Conservation (phyloP, 148 eudicot genomes). For the Fagopyrum esculentum region DNA sequence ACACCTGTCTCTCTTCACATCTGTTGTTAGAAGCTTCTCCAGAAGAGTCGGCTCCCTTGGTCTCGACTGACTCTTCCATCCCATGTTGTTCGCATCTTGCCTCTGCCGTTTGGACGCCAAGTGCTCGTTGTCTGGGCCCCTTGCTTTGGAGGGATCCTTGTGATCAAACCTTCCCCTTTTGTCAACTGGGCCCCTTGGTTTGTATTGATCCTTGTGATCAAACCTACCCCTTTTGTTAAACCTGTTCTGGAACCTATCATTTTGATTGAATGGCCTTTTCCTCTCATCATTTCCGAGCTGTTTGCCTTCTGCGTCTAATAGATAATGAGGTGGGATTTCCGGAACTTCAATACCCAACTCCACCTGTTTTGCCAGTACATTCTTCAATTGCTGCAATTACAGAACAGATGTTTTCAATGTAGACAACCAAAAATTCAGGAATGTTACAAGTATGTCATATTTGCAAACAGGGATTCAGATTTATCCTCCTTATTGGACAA, state of each 20-base stretch:
- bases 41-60: slow-evolving; percentile 58
- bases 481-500: background rate
- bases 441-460: background rate
- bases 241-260: slow-evolving; percentile 49
- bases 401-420: background rate
- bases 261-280: slow-evolving; percentile 24
- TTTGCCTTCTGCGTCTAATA: slow-evolving; percentile 48
- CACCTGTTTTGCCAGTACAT: slow-evolving; percentile 76
- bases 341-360: slow-evolving; percentile 94
- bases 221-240: slow-evolving; percentile 44
- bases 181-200: slow-evolving; percentile 20
- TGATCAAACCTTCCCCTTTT: slow-evolving; percentile 10
- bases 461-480: background rate
- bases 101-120: slow-evolving; percentile 27
- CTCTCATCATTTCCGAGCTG: slow-evolving; percentile 25
- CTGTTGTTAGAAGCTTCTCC: slow-evolving; percentile 65
- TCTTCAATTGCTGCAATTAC: slow-evolving; percentile 79
- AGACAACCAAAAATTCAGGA: background rate
- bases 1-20: slow-evolving; percentile 51
- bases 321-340: slow-evolving; percentile 72
- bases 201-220: slow-evolving; percentile 10
- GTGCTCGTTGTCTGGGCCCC: slow-evolving; percentile 18
- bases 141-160: slow-evolving; percentile 15
- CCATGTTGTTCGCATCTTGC: slow-evolving; percentile 12
- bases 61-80: slow-evolving; percentile 4